phyloP scores from a whole-genome alignment of 2,329 filamentous ascomycete species.

The Capronia americana region DNA sequence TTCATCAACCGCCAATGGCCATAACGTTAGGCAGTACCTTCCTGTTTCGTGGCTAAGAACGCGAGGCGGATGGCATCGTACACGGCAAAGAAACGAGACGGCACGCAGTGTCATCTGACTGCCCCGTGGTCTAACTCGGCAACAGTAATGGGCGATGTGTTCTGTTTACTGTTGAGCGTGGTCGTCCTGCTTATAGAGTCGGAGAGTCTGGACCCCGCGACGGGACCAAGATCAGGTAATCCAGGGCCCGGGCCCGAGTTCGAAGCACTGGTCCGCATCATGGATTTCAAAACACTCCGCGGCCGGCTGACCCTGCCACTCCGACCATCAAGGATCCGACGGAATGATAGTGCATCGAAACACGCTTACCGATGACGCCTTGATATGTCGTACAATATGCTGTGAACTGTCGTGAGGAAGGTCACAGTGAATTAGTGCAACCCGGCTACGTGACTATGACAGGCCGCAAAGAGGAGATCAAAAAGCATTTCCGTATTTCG shows the following conservation, averaged over 20 bases:
- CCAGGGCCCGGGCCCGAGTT: neutral
- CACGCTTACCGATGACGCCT: neutral
- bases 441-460: neutral
- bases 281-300: neutral
- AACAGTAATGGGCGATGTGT: neutral
- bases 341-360: neutral
- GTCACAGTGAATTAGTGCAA: neutral
- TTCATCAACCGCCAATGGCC: neutral
- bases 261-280: neutral
- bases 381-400: neutral
- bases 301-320: neutral
- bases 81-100: neutral
- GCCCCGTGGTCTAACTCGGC: neutral
- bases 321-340: neutral
- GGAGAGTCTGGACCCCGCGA: neutral
- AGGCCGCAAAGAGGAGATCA: neutral
- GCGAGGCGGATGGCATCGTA: neutral
- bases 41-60: neutral
- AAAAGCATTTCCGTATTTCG: neutral
- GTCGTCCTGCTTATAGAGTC: neutral
- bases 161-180: neutral
- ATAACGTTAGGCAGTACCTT: constrained; percentile 1
- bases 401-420: neutral
- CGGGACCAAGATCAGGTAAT: constrained; percentile 2
- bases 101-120: neutral